Conservation (phyloP, 805 yeast species). For the Candida ulmi region DNA sequence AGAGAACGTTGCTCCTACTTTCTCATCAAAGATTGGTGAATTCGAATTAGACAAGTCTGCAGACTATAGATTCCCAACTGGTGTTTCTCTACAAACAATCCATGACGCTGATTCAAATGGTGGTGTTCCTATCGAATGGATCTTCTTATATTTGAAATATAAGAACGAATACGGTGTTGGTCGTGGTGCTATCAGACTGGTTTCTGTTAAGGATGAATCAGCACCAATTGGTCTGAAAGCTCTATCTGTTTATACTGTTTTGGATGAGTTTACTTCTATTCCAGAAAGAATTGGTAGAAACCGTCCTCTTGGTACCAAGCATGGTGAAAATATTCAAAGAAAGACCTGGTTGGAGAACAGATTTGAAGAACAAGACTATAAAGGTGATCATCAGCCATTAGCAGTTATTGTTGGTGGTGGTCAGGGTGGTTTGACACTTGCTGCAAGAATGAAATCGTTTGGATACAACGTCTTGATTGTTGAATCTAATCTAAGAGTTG, state of each 20-base stretch:
- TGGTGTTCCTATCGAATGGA: conserved; percentile 31
- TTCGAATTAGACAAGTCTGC: conserved; percentile 26
- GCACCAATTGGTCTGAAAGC: conserved; percentile 29
- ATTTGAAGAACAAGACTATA: conserved; percentile 24
- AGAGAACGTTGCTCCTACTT: conserved; percentile 7
- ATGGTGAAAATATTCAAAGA: conserved; percentile 33
- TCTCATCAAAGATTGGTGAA: conserved; percentile 19
- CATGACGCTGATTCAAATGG: conserved; percentile 23
- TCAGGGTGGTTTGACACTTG: conserved; percentile 37
- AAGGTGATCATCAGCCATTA: conserved; percentile 32
- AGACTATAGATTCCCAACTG: conserved; percentile 26
- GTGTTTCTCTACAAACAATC: conserved; percentile 23
- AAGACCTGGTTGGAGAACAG: conserved; percentile 35
- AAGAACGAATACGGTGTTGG: conserved; percentile 29
- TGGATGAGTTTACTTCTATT: conserved; percentile 27
- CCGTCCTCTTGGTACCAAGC: conserved; percentile 32
- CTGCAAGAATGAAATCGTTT: conserved; percentile 36
- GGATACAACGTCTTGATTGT: conserved; percentile 36
- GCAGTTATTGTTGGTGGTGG: conserved; percentile 44
- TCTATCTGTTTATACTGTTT: conserved; percentile 26
- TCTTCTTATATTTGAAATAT: conserved; percentile 27
- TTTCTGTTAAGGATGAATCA: conserved; percentile 23
- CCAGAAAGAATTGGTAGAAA: conserved; percentile 29
- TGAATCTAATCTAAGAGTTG: conserved; percentile 31
- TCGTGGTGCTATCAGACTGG: conserved; percentile 27